These are phyloP conservation scores for Microcos paniculata DNA, from an alignment of 345 rosid genomes.

Conservation along the genomic window DNA sequence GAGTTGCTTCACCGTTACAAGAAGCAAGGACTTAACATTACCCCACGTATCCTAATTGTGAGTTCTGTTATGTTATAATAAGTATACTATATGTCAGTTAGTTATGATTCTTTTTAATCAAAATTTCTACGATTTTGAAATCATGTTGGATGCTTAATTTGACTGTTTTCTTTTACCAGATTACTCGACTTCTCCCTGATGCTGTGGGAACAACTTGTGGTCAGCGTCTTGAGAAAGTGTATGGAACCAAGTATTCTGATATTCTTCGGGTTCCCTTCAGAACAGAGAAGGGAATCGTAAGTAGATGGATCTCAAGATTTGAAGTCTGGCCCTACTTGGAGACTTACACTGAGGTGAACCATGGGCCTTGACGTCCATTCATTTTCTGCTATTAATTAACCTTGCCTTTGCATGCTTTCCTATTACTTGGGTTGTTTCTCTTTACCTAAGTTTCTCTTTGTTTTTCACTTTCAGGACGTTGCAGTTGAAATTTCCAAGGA, in stretches of 20 bases:
- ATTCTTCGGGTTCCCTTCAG: constrained; percentile 84
- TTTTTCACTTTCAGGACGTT: constrained; percentile 74
- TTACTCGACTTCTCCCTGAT: constrained; percentile 82
- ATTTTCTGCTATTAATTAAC: neutral
- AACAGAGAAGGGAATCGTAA: constrained; percentile 66
- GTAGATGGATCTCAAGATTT: constrained; percentile 85
- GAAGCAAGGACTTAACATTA: constrained; percentile 80
- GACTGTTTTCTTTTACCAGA: constrained; percentile 33
- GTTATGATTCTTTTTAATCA: neutral
- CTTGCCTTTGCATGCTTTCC: neutral
- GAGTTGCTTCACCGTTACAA: constrained; percentile 82
- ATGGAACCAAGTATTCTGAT: constrained; percentile 68
- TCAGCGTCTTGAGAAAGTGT: constrained; percentile 82
- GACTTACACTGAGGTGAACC: constrained; percentile 69
- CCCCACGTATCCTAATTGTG: constrained; percentile 85
- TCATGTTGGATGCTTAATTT: constrained; percentile 14
- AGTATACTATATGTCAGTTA: no score
- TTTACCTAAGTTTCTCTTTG: neutral
- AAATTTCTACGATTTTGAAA: neutral
- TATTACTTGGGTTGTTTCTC: neutral
- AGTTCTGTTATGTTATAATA: constrained; percentile 21
- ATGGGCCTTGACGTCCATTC: neutral
- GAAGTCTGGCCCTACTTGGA: constrained; percentile 95
- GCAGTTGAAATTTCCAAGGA: constrained; percentile 67
- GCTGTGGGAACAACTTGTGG: constrained; percentile 88